Percentiles rank a stretch among this genome's conserved stretches.
These are phyloP conservation scores for Rhizophora mangle DNA, from an alignment of 345 rosid species.

Conservation along the genomic window DNA sequence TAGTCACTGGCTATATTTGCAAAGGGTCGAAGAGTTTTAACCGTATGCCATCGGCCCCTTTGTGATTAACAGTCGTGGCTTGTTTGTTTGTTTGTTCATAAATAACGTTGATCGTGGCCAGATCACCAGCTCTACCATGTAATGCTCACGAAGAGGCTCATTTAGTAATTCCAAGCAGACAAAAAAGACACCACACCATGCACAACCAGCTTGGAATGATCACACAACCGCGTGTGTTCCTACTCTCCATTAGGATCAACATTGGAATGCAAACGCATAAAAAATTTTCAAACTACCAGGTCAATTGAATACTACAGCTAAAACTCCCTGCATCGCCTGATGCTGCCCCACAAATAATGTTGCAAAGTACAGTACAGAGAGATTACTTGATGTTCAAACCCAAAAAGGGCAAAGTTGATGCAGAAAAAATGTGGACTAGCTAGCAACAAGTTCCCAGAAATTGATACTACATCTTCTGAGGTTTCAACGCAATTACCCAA, in stretches of 20 bases:
- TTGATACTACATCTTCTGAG: not conserved
- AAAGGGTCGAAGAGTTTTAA: no score
- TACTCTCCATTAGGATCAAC: not conserved
- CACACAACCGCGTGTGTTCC: not conserved
- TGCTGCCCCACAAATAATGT: constrained; percentile 12
- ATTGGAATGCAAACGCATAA: not conserved
- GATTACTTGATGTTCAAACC: not conserved
- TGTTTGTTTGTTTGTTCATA: no score
- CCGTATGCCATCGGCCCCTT: no score
- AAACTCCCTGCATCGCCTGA: constrained; percentile 9
- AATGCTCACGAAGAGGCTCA: no score
- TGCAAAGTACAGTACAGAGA: constrained; percentile 4
- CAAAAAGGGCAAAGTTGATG: not conserved
- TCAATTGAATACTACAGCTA: constrained; percentile 4
- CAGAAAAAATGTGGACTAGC: constrained; percentile 6
- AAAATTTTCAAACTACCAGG: constrained; percentile 5
- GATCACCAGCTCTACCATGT: no score
- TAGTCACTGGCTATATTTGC: no score
- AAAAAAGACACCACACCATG: no score
- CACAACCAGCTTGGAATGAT: no score
- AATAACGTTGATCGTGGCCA: no score
- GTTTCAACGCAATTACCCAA: constrained; percentile 42
- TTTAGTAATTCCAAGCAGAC: no score
- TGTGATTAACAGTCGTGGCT: no score
- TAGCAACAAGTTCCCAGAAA: not conserved